phyloP scores from a whole-genome alignment of 202 grass and related monocot genomes.

The Cymbopogon flexuosus region DNA sequence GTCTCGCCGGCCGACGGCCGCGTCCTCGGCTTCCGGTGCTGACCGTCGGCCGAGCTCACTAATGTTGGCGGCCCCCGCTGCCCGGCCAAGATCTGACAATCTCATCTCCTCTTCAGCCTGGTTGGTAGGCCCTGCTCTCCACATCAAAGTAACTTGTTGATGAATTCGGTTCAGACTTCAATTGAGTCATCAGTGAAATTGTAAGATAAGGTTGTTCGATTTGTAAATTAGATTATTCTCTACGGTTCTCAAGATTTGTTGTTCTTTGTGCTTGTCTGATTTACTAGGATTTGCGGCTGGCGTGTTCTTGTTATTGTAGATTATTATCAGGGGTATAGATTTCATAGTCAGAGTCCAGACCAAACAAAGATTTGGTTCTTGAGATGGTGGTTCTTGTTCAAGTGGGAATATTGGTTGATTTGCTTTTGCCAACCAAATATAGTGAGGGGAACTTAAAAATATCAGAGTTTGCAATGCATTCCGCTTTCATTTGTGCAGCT shows the following conservation, averaged over 20 bases:
- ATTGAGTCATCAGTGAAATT: slow-evolving; percentile 17
- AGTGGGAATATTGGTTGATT: neutral
- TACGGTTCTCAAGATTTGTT: neutral
- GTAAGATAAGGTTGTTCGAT: slow-evolving; percentile 24
- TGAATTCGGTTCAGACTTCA: slow-evolving; percentile 11
- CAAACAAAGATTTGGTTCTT: slow-evolving; percentile 45
- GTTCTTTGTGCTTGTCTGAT: neutral
- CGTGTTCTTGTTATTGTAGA: slow-evolving; percentile 18
- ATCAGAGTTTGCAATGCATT: neutral
- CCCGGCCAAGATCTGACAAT: slow-evolving; percentile 20
- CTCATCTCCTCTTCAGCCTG: neutral
- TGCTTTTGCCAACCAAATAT: neutral
- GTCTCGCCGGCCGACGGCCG: slow-evolving; percentile 54
- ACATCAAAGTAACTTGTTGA: neutral
- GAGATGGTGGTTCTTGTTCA: slow-evolving; percentile 27
- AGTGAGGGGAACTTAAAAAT: neutral
- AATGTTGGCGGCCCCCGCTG: neutral
- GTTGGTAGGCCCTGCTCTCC: neutral
- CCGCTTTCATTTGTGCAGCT: neutral
- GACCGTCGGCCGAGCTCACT: slow-evolving; percentile 20
- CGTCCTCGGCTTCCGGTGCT: slow-evolving; percentile 77
- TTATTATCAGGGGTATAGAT: neutral
- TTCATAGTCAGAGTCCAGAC: slow-evolving; percentile 32
- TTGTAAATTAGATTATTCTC: slow-evolving; percentile 28
- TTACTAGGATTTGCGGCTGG: neutral